Base-by-base conservation (phyloP, 108 stramenopile genomes). In the Aurantiochytrium sp. region DNA sequence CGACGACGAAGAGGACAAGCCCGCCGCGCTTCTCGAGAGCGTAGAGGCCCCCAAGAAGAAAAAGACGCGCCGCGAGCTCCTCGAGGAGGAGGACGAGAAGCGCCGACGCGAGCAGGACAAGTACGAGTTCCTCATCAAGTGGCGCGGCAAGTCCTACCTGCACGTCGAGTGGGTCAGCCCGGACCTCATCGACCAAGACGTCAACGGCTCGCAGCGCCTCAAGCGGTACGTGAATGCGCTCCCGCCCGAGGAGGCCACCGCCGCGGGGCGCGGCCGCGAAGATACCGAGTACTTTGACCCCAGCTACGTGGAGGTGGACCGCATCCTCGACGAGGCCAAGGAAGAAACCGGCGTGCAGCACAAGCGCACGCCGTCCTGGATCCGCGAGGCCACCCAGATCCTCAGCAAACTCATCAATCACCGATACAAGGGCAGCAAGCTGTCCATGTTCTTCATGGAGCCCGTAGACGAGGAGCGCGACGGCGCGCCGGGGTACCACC, bases 221-320 rank as follows among this genome's bases (percentile, higher is more conserved):
- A 81, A 81, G 22, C 8, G 41, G 22, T 81, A 27, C 1, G 69
- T 45, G 6, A 81, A 81, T 8, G 42, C 69, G 24, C 55, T 59
- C 8, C 55, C 55, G 4, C 32, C 55, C 55, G 55, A 59, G 55
- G 69, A 81, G 42, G 42, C 37, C 21, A 45, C 12, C 36, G 41
- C 69, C 69, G 37, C 15, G 37, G 27, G 15, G 0, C 21, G 69
- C 22, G 69, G 69, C 87, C n/a, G 32, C 39, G 87, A 87, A 5
- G 87, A 87, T 34, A 39, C 19, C n/a, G 68, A 87, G 55, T 87
- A 87, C 85, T 87, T 87, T 73, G 87, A 87, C 30, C 87, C 87
- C 37, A 30, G 22, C 68, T 87, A 69, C 41, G 59, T 65, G 0
- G 87, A 87, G 48, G 87, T 87, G 10, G 87, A 87, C 68, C 59